Conservation (phyloP, 805 yeast genomes). For the Candida stauntonica region DNA sequence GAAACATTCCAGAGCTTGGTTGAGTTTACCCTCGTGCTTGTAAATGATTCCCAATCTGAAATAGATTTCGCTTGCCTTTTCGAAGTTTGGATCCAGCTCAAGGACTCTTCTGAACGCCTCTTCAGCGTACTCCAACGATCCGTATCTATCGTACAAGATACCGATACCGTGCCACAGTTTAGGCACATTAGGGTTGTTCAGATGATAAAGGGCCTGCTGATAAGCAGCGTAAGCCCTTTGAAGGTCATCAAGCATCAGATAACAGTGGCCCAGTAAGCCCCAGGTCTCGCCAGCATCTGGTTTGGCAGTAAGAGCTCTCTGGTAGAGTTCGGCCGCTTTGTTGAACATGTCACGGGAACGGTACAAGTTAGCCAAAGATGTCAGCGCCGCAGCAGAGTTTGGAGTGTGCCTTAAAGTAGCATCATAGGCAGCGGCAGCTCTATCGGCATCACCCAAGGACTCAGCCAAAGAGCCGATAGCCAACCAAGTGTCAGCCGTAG, state of each 20-base stretch:
- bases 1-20: constrained; percentile 89
- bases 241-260: constrained; percentile 91
- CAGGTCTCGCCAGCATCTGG: constrained; percentile 94
- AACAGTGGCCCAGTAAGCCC: constrained; percentile 96
- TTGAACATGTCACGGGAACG: constrained; percentile 86
- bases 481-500: constrained; percentile 82
- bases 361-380: constrained; percentile 83
- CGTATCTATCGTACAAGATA: constrained; percentile 91
- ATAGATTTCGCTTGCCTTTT: constrained; percentile 93
- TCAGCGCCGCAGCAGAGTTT: constrained; percentile 77
- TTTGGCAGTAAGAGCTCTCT: constrained; percentile 73
- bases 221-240: constrained; percentile 95
- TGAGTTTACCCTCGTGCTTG: constrained; percentile 87
- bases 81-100: constrained; percentile 93
- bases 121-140: constrained; percentile 94
- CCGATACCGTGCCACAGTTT: constrained; percentile 99
- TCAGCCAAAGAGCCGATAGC: constrained; percentile 90
- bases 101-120: constrained; percentile 96
- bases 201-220: constrained; percentile 89
- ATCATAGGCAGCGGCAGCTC: constrained; percentile 86
- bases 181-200: constrained; percentile 92
- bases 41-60: constrained; percentile 95
- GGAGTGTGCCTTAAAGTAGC: constrained; percentile 84
- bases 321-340: constrained; percentile 92
- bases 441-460: constrained; percentile 79